Conservation (phyloP, 2,329 filamentous ascomycete species). For the Cytospora chrysosperma region DNA sequence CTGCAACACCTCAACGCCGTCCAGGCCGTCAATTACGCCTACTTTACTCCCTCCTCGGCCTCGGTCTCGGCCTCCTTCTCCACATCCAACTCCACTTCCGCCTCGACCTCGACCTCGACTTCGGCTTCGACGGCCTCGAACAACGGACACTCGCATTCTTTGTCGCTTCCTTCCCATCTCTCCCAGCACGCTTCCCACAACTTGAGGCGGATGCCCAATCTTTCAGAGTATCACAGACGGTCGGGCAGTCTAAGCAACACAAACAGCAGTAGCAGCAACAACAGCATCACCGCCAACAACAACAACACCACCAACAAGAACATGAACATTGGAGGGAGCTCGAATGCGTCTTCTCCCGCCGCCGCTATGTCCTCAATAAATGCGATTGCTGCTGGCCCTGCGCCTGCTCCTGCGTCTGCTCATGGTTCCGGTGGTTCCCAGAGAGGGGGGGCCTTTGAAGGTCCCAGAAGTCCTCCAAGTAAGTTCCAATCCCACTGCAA, state of each 20-base stretch:
- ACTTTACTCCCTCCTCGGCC: slow-evolving; percentile 10
- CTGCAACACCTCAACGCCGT: slow-evolving; percentile 24
- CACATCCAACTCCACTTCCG: neutral
- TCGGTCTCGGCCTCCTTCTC: neutral
- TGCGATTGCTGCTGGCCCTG: slow-evolving; percentile 21
- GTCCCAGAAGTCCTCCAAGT: slow-evolving; percentile 64
- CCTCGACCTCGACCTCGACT: neutral
- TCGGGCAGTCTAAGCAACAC: slow-evolving; percentile 52
- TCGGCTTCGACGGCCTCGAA: neutral
- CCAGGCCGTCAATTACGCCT: slow-evolving; percentile 22
- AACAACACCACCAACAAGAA: neutral
- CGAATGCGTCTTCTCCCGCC: slow-evolving; percentile 8
- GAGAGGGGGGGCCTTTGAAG: slow-evolving; percentile 47
- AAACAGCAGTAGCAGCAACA: slow-evolving; percentile 29
- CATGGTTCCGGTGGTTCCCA: neutral
- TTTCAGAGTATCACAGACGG: slow-evolving; percentile 51
- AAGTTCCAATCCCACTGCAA: slow-evolving; percentile 35
- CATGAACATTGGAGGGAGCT: neutral
- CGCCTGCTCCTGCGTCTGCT: slow-evolving; percentile 18
- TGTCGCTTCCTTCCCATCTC: slow-evolving; percentile 9
- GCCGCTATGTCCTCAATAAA: slow-evolving; percentile 36
- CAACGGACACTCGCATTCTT: slow-evolving; percentile 17
- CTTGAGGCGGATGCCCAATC: slow-evolving; percentile 31
- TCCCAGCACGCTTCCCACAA: slow-evolving; percentile 13
- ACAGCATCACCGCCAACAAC: slow-evolving; percentile 30